Conservation (phyloP, 805 yeast genomes). For the Saturnispora serradocipensis region DNA sequence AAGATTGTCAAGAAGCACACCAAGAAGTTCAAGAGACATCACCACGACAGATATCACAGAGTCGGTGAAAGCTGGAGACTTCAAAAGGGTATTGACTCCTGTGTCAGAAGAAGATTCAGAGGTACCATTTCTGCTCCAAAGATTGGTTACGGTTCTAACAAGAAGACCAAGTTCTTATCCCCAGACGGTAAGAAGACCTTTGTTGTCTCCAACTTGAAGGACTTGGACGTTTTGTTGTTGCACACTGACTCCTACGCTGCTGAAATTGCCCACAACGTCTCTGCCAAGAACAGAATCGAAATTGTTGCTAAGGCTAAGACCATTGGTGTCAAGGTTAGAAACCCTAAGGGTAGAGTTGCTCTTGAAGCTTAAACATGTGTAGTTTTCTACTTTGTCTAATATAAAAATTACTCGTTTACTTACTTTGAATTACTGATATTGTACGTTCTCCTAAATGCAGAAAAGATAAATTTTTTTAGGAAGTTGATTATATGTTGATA, state of each 20-base stretch:
- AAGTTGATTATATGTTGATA: not conserved
- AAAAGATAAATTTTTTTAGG: not conserved
- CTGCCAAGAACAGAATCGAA: slow-evolving; percentile 96
- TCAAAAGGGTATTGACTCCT: slow-evolving; percentile 99
- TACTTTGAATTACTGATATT: not conserved
- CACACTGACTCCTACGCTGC: slow-evolving; percentile 99
- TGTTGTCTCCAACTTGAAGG: slow-evolving; percentile 86
- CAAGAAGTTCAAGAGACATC: slow-evolving; percentile 99
- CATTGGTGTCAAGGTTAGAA: slow-evolving; percentile 97
- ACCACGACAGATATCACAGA: slow-evolving; percentile 99
- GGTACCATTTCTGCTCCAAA: slow-evolving; percentile 98
- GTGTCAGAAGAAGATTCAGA: slow-evolving; percentile 99
- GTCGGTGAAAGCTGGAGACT: slow-evolving; percentile 99
- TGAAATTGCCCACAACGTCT: slow-evolving; percentile 98
- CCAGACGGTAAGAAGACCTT: slow-evolving; percentile 98
- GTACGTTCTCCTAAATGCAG: not conserved
- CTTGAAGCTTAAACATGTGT: slow-evolving; percentile 72
- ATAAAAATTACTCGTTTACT: slow-evolving; percentile 2
- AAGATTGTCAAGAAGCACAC: slow-evolving; percentile 99
- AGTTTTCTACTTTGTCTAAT: slow-evolving; percentile 2
- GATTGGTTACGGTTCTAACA: slow-evolving; percentile 99
- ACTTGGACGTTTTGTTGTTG: slow-evolving; percentile 89
- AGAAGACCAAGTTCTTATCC: slow-evolving; percentile 89
- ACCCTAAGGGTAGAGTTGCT: slow-evolving; percentile 97
- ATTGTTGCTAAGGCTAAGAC: slow-evolving; percentile 96